These are phyloP conservation scores for Entophlyctis luteolus DNA, from an alignment of 192 early-diverging fungal species.

Conservation along the genomic window DNA sequence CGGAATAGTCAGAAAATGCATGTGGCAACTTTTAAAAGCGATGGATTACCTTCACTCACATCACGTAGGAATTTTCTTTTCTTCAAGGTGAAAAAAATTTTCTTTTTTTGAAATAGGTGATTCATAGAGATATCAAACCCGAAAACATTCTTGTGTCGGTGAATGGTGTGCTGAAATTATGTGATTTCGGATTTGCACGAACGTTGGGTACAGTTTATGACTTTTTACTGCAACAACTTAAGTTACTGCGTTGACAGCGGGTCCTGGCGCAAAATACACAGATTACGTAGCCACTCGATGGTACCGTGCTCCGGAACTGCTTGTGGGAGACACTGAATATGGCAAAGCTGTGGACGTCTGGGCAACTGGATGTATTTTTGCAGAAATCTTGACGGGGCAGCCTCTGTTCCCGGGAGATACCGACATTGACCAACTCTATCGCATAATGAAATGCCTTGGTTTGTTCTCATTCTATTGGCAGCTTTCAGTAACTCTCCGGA, in stretches of 20 bases:
- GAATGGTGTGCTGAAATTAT: conserved; percentile 59
- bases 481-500: not conserved
- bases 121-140: conserved; percentile 64
- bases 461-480: not conserved
- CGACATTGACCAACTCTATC: conserved; percentile 62
- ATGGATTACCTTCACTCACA: conserved; percentile 64
- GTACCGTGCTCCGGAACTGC: conserved; percentile 59
- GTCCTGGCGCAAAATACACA: conserved; percentile 64
- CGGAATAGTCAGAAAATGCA: conserved; percentile 54
- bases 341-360: conserved; percentile 64
- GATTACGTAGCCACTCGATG: conserved; percentile 63
- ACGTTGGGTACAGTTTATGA: conserved; percentile 43
- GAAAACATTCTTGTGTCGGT: conserved; percentile 62
- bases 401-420: conserved; percentile 64
- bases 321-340: conserved; percentile 63
- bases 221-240: conserved; percentile 5
- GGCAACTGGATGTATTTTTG: conserved; percentile 68
- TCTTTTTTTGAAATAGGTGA: conserved; percentile 36
- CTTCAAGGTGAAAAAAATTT: not conserved
- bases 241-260: conserved; percentile 37
- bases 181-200: conserved; percentile 65
- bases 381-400: conserved; percentile 61
- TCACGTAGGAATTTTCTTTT: conserved; percentile 41
- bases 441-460: conserved; percentile 63
- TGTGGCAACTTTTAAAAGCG: conserved; percentile 65